Base-by-base conservation (phyloP, 768 basidiomycete species). In the Lentinula lateritia region DNA sequence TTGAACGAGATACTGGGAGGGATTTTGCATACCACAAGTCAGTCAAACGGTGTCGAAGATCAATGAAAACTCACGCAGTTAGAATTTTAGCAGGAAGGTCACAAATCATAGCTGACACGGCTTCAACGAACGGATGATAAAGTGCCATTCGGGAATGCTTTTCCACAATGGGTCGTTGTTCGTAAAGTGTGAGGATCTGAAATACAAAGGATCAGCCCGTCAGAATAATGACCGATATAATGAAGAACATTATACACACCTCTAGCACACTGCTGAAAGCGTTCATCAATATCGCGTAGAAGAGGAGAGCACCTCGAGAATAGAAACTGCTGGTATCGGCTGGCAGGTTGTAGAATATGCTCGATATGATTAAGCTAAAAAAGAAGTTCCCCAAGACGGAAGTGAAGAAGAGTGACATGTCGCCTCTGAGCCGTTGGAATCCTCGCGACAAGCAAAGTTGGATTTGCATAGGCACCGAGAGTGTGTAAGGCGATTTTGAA, bases 381-480 rank as follows among this genome's bases (percentile, higher is more conserved):
- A 62, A 18, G 13, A 63, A 64, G 59, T 68, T 68, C 18, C 69
- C 70, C 46, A 69, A 65, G 35, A 68, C 62, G 1, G 63, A 64
- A 8, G 57, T 58, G 9, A 63, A 64, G 36, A 68, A 68, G 3
- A 69, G 67, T 10, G 64, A 58, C 45, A 71, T 60, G 64, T 83
- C 81, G 10, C 78, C 80, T 35, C 66, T 70, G 18, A 82, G 67
- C 60, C 82, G 73, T 69, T 77, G 77, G 68, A 76, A 77, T 2
- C 80, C 78, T 32, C 83, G 73, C 3, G 65, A 63, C 60, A 83
- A 73, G 59, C 80, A 80, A 5, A 79, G 70, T 23, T 72, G 68
- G 59, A 82, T 67, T 64, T 84, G 83, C 65, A 73, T 75, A 1
- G 69, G 73, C 45, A 78, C 39, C 12, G 78, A 80, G 34, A 84